Evolutionary conservation across 148 eudicot genomes (phyloP), one percentile per base, ranked within the genome.

Genomic region (Simmondsia chinensis): DNA sequence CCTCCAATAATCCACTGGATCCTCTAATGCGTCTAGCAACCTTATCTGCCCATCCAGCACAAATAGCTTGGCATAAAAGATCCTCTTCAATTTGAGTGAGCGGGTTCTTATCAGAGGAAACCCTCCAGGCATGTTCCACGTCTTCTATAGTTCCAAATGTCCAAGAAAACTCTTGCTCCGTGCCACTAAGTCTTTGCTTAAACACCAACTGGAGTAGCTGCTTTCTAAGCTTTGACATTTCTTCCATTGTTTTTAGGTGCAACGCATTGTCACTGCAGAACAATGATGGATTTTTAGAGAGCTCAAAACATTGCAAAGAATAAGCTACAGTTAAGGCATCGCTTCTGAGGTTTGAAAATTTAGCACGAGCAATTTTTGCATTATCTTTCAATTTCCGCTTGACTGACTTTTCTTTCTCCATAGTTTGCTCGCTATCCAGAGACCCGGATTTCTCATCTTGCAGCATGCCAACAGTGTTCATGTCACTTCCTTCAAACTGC

Each of bases 11-110:
- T 19, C 25, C 33, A 41, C 56, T 50, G 20, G 43, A 50, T 23
- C 66, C 61, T 59, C 52, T 77, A 1, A 60, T 46, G 26, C 79
- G 80, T 54, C 71, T 86, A 20, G 96, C 99, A 50, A 86, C 83
- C 64, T 87, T 72, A 60, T 86, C 96, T 24, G 79, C 89, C 99
- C 96, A 93, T 40, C 99, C 96, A 24, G 87, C 83, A 69, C 96
- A 93, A 31, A 93, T 86, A 33, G 96, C 86, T 65, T 72, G 83
- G 33, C 95, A 71, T 56, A 91, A 56, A 30, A 91, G 65, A 52
- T 72, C 77, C 36, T 91, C 94, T 60, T 85, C 99, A 11, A 34
- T 46, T 23, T 49, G 32, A 19, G 25, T 11, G 30, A 91, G 68
- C 35, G 80, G 83, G 29, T 52, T 26, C 45, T 82, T 76, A 11